Evolutionary conservation across 768 basidiomycete species (phyloP), one percentile per base, ranked within the genome.

Genomic region (Boletus speciosus): DNA sequence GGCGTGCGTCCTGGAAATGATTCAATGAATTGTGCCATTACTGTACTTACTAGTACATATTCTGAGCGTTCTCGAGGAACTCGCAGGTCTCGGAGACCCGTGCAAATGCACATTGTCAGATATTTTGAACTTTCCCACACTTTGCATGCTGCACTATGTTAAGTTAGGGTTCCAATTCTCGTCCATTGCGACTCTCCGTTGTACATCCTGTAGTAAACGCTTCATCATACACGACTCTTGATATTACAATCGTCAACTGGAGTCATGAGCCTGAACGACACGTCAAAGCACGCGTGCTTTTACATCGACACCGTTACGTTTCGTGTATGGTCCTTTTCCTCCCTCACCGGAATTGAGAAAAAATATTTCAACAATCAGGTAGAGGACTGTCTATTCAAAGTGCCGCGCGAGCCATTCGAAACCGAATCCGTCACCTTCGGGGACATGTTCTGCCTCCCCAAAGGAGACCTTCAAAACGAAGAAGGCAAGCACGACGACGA

Each of bases 391-490:
- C 42, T 67, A 16, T 66, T 68, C 41, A 58, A 49, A 39, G 35
- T 66, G 2, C 61, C 65, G 5, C 55, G 64, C 3, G 25, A 29
- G 4, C 55, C 58, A 0, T 57, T 66, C 19, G 59, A 61, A 37
- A 25, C 31, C 1, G 55, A 60, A n/a, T 66, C 65, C 10, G 54
- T 34, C n/a, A 21, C 52, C 25, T 66, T 66, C 38, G 27, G 46
- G 21, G 58, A 58, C 42, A 57, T 66, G 55, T 66, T 61, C 46
- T 21, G 48, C 27, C 50, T 65, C 16, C 66, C 66, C 29, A 25
- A 40, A 25, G 45, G 46, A 27, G 21, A 49, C 11, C 36, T 12
- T 11, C 23, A 8, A 4, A 10, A 35, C 9, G 31, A 21, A 12
- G 64, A 66, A 29, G 64, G 64, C 5, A 32, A 6, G 19, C 46